phyloP scores from a whole-genome alignment of 176 grass and related monocot species.

The Chrysopogon serrulatus region DNA sequence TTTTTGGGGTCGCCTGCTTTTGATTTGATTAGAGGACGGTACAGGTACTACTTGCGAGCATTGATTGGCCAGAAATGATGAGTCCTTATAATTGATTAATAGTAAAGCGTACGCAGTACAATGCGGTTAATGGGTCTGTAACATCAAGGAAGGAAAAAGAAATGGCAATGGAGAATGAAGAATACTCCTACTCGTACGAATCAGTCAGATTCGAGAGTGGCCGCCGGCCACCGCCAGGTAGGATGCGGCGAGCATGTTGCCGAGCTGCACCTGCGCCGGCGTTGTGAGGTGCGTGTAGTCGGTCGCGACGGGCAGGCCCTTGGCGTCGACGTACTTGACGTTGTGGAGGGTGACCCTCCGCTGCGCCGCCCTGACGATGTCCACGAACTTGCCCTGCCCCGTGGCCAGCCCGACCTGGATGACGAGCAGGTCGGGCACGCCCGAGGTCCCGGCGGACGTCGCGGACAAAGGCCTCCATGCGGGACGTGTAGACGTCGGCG shows the following conservation, averaged over 20 bases:
- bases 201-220: no score
- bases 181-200: no score
- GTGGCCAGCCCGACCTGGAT: constrained; percentile 80
- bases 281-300: constrained; percentile 84
- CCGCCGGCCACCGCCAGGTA: no score
- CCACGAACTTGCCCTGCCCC: constrained; percentile 68
- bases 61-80: no score
- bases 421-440: constrained; percentile 34
- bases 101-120: no score
- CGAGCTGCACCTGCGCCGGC: constrained; percentile 54
- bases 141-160: no score
- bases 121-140: no score
- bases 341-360: constrained; percentile 33
- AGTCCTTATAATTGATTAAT: no score
- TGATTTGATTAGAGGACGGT: no score
- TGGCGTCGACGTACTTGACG: constrained; percentile 69
- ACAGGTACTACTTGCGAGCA: no score
- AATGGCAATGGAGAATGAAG: no score
- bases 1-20: no score
- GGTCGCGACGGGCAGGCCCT: constrained; percentile 48
- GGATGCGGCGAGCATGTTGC: constrained; percentile 48
- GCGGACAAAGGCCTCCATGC: constrained; percentile 41
- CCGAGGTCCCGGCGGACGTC: constrained; percentile 41
- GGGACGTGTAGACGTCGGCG: constrained; percentile 10
- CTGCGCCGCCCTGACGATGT: constrained; percentile 55